Conservation (phyloP, 1,139 yeast genomes). For the Groenewaldozyma sp. region DNA sequence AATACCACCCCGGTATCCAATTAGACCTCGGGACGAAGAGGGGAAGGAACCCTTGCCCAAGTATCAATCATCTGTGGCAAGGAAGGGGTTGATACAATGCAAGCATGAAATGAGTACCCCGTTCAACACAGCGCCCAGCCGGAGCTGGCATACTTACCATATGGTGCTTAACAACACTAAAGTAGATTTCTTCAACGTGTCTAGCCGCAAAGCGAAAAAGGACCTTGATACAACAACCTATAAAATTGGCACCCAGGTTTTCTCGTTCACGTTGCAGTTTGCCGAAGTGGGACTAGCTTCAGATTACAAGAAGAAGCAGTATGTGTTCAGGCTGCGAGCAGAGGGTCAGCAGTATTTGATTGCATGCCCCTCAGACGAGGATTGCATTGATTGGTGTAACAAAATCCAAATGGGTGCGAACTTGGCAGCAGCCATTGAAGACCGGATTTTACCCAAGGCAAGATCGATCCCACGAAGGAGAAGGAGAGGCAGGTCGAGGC, state of each 20-base stretch:
- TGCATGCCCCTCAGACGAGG: conserved; percentile 41
- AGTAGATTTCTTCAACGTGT: conserved; percentile 35
- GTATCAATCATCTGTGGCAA: conserved; percentile 27
- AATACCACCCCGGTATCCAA: conserved; percentile 20
- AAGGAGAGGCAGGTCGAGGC: conserved; percentile 6
- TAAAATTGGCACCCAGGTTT: conserved; percentile 12
- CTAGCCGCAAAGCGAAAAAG: conserved; percentile 7
- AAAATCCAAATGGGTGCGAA: conserved; percentile 34
- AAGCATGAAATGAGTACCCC: conserved; percentile 32
- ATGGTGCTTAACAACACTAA: conserved; percentile 53
- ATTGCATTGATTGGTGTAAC: conserved; percentile 56
- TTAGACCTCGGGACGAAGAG: conserved; percentile 27
- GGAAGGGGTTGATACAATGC: conserved; percentile 23
- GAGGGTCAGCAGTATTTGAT: conserved; percentile 62
- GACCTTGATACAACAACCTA: conserved; percentile 9
- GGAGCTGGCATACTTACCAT: conserved; percentile 45
- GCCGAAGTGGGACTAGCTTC: conserved; percentile 60
- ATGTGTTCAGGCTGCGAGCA: conserved; percentile 51
- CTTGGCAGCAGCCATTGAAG: conserved; percentile 34
- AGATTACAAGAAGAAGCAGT: conserved; percentile 53
- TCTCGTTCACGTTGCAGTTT: conserved; percentile 57
- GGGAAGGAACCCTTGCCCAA: conserved; percentile 28
- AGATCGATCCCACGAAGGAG: conserved; percentile 28
- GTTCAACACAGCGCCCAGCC: conserved; percentile 30
- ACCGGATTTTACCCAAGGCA: conserved; percentile 29